Evolutionary conservation across 2,329 filamentous ascomycete species (phyloP).

Genomic region (Colletotrichum orbiculare): DNA sequence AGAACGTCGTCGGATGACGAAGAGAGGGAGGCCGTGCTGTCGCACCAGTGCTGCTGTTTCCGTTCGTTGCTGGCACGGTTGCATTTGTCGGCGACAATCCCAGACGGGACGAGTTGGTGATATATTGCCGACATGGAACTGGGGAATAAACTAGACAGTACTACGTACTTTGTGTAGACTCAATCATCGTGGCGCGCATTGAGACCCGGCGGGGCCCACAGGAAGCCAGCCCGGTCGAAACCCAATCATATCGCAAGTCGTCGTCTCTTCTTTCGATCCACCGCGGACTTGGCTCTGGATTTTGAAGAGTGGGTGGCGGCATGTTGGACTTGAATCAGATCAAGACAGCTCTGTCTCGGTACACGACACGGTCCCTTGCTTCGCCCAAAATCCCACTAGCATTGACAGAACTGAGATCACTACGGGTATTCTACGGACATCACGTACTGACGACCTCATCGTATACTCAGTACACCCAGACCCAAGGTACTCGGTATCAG

Average conservation of each 20-base stretch:
- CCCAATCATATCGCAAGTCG: constrained; percentile 8
- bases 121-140: constrained; percentile 20
- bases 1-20: not conserved
- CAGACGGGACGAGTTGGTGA: constrained; percentile 15
- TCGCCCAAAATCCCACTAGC: too few relatives aligned
- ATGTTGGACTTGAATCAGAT: not conserved
- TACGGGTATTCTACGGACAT: too few relatives aligned
- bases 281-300: constrained; percentile 3
- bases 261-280: constrained; percentile 1
- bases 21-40: not conserved
- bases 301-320: not conserved
- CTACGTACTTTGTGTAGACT: not conserved
- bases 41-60: constrained; percentile 3
- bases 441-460: too few relatives aligned
- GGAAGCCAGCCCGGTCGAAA: not conserved
- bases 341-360: not conserved
- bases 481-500: constrained; percentile 1
- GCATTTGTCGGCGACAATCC: not conserved
- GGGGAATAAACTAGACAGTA: not conserved
- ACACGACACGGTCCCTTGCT: not conserved
- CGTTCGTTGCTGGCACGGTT: not conserved
- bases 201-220: not conserved
- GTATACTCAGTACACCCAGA: too few relatives aligned
- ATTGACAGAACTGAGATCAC: too few relatives aligned
- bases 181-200: constrained; percentile 2